These are phyloP conservation scores for Sporormia fimetaria DNA, from an alignment of 495 filamentous ascomycete genomes.

Conservation along the genomic window DNA sequence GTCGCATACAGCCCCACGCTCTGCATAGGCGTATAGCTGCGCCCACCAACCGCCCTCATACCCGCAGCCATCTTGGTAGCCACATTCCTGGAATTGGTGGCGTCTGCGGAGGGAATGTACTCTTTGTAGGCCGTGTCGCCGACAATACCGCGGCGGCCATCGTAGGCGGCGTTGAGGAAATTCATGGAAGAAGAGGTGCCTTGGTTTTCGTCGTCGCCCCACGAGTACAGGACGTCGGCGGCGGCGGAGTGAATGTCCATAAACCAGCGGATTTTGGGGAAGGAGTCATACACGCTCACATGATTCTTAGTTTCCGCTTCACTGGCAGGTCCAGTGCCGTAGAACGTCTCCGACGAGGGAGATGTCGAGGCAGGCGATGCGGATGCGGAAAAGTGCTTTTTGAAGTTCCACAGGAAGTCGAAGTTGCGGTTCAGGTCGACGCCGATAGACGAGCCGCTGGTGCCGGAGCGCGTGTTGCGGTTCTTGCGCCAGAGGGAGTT, in stretches of 20 bases:
- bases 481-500: constrained; percentile 55
- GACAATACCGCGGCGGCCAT: constrained; percentile 32
- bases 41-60: constrained; percentile 29
- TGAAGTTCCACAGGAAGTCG: constrained; percentile 40
- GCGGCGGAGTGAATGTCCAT: constrained; percentile 37
- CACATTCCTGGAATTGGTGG: constrained; percentile 18
- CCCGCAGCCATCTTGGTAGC: constrained; percentile 24
- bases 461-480: constrained; percentile 36
- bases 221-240: constrained; percentile 34
- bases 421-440: constrained; percentile 57
- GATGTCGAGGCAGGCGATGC: constrained; percentile 39
- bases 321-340: constrained; percentile 36
- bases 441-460: constrained; percentile 32
- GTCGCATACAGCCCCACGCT: constrained; percentile 32
- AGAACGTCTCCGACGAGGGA: constrained; percentile 43
- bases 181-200: constrained; percentile 27
- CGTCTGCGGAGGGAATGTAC: constrained; percentile 29
- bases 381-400: constrained; percentile 32
- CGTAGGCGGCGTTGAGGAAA: constrained; percentile 33
- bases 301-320: constrained; percentile 40
- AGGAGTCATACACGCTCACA: constrained; percentile 32
- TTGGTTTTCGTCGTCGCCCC: constrained; percentile 36
- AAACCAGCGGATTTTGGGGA: constrained; percentile 35
- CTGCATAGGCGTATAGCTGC: constrained; percentile 27
- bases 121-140: constrained; percentile 30